A percentile compares a stretch with the other conserved stretches of the same genome.
phyloP scores from a whole-genome alignment of 2,329 filamentous ascomycete genomes.

The Reticulascus tulasneorum region DNA sequence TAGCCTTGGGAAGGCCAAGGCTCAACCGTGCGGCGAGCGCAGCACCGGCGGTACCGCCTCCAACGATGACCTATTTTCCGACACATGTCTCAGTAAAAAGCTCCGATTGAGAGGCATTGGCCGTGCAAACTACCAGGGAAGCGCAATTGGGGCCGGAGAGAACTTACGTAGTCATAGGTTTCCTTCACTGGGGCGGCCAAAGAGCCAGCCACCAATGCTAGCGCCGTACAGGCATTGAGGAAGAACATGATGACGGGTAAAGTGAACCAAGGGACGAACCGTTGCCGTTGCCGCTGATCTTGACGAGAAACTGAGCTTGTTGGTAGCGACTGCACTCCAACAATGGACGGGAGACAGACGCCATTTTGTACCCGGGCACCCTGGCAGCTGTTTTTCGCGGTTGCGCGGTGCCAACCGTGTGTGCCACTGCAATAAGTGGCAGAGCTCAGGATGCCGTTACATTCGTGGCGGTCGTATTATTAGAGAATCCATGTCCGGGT shows the following conservation, averaged over 20 bases:
- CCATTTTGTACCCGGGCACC: constrained; percentile 5
- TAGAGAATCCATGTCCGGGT: too few species aligned
- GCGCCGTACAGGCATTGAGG: constrained; percentile 1
- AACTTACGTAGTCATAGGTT: constrained; percentile 20
- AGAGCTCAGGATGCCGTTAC: too few species aligned
- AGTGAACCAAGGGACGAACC: neutral
- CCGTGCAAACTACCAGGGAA: neutral
- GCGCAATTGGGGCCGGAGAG: neutral
- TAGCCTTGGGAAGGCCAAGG: constrained; percentile 21
- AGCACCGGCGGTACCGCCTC: constrained; percentile 4
- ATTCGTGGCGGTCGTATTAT: too few species aligned
- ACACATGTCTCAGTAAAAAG: neutral
- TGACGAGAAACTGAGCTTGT: neutral
- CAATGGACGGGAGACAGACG: neutral
- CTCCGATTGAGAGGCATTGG: neutral
- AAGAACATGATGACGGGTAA: neutral
- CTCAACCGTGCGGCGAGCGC: constrained; percentile 22
- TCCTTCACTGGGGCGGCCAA: constrained; percentile 5
- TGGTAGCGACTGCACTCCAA: neutral
- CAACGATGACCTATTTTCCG: constrained; percentile 3
- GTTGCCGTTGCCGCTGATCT: neutral
- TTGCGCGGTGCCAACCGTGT: too few species aligned
- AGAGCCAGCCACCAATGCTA: constrained; percentile 2
- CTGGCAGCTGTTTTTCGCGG: too few species aligned
- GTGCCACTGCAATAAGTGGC: too few species aligned